Conservation (phyloP, 148 eudicot species). For the Pharnaceum exiguum region DNA sequence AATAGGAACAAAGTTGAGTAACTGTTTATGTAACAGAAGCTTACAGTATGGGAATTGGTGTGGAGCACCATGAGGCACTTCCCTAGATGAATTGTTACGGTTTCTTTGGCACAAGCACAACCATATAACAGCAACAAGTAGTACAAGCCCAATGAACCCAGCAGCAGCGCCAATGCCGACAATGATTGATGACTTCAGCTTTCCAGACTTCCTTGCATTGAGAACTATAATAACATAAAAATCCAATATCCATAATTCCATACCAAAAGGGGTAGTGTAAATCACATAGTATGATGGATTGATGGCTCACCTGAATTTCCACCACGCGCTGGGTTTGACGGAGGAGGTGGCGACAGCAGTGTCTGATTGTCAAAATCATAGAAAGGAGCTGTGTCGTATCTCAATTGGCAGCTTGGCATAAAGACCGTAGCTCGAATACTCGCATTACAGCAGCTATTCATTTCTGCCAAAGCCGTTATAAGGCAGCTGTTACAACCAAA, state of each 20-base stretch:
- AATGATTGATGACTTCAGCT: constrained; percentile 9
- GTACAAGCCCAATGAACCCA: neutral
- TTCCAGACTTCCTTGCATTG: neutral
- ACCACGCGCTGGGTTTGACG: neutral
- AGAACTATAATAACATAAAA: neutral
- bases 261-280: neutral
- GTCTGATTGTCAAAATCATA: neutral
- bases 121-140: neutral
- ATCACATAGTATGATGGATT: no score
- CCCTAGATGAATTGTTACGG: neutral
- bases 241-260: neutral
- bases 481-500: constrained; percentile 9
- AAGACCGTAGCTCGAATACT: neutral
- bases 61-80: neutral
- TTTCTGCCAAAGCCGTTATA: neutral
- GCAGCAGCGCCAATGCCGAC: constrained; percentile 9
- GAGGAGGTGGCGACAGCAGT: constrained; percentile 5
- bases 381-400: neutral
- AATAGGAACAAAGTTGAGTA: no score
- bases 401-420: constrained; percentile 5
- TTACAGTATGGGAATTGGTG: no score
- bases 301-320: neutral
- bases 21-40: no score
- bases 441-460: neutral
- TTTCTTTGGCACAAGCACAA: neutral